Base-by-base conservation (phyloP, 495 filamentous ascomycete genomes). In the Trichoderma erinaceum region DNA sequence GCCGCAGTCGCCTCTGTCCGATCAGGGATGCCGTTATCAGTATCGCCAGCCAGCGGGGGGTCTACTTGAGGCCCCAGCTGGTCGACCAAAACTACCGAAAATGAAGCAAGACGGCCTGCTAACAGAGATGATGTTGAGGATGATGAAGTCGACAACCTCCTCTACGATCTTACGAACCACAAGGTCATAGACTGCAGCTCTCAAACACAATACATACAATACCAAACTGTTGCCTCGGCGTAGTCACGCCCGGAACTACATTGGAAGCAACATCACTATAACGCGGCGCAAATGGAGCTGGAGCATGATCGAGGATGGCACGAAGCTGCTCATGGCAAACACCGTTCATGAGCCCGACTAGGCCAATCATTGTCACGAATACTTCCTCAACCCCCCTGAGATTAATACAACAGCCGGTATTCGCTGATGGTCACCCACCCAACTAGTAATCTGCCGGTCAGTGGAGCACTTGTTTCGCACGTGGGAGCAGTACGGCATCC, bases 271-370 rank as follows among this genome's bases (percentile, higher is more conserved):
- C 43, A 29, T 29, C 65, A 48, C 27, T 3, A 11, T 66, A 4
- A 46, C n/a, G 15, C 65, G 44, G 12, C 38, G 43, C 0, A 35
- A 32, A 11, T 52, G 43, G 41, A 16, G 41, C 43, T 66, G 65
- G 65, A 32, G 27, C 43, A 66, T 50, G 3, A 23, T 0, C 13
- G 18, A 50, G 12, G 65, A 46, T 23, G 41, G 29, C 32, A 48
- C 13, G 0, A 50, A 44, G 44, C n/a, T 50, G 11, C 41, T 66
- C 65, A 41, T 41, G 56, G 56, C 56, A 12, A 66, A 66, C 21
- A 66, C 65, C 3, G 16, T 66, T 8, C 41, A 44, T 23, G 65
- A 66, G 3, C 65, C 65, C 15, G 65, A 66, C 7, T 66, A 43
- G 65, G 25, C 38, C n/a, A n/a, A n/a, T n/a, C n/a, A n/a, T n/a